Evolutionary conservation across 2,329 filamentous ascomycete species (phyloP).

Genomic region (Trichoderma endophyticum): DNA sequence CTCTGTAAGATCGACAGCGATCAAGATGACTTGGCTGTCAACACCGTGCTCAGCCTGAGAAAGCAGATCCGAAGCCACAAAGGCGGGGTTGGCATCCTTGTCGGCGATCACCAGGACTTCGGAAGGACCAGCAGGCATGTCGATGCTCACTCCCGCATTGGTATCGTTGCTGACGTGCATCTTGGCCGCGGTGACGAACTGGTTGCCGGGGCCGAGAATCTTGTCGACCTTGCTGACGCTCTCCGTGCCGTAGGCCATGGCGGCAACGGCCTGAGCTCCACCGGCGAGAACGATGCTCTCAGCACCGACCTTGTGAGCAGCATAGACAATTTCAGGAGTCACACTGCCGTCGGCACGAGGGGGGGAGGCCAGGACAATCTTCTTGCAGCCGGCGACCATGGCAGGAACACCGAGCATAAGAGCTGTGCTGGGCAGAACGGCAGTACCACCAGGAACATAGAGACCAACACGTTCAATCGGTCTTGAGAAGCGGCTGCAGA

Average conservation of each 20-base stretch:
- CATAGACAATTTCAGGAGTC: conserved; percentile 96
- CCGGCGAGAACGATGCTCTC: conserved; percentile 95
- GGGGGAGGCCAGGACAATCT: conserved; percentile 89
- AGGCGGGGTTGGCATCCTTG: conserved; percentile 80
- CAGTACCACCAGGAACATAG: conserved; percentile 93
- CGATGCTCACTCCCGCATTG: conserved; percentile 89
- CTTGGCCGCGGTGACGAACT: conserved; percentile 97
- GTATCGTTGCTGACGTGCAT: conserved; percentile 99
- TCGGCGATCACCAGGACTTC: conserved; percentile 97
- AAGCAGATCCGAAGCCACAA: conserved; percentile 90
- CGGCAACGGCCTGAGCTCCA: conserved; percentile 91
- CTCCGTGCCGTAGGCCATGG: conserved; percentile 96
- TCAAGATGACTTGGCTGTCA: conserved; percentile 90
- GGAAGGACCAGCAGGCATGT: conserved; percentile 96
- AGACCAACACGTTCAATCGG: conserved; percentile 95
- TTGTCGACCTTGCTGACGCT: conserved; percentile 96
- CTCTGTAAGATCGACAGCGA: conserved; percentile 77
- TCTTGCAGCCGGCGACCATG: conserved; percentile 94
- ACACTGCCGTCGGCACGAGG: conserved; percentile 85
- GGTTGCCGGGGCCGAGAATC: conserved; percentile 95
- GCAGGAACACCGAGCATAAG: conserved; percentile 98
- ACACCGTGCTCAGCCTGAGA: conserved; percentile 96
- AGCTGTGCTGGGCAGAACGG: conserved; percentile 93
- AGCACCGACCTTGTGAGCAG: conserved; percentile 93
- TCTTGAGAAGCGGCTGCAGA: conserved; percentile 88